These are phyloP conservation scores for Trypanosoma cruzi DNA, from an alignment of 208 protist species.

Conservation along the genomic window DNA sequence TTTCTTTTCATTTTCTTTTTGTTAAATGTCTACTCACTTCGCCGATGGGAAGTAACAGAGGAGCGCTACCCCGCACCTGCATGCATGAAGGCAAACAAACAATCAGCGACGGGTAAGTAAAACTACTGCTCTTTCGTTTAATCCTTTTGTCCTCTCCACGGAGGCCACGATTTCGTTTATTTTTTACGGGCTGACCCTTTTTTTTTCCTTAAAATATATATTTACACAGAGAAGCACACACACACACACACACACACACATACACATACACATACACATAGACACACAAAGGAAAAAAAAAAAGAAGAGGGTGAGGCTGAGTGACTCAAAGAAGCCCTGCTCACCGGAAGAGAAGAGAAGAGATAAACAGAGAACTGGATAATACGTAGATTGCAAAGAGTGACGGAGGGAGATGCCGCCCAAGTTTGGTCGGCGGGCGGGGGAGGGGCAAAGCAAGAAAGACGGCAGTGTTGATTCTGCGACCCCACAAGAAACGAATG, in stretches of 20 bases:
- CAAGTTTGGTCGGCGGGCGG: constrained; percentile 26
- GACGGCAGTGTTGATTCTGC: neutral
- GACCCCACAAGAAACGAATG: neutral
- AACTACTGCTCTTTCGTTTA: neutral
- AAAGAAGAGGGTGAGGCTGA: constrained; percentile 1
- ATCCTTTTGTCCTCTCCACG: neutral
- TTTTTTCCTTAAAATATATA: too few species aligned
- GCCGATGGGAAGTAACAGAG: neutral
- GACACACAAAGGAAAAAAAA: neutral
- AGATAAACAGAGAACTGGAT: neutral
- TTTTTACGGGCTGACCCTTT: neutral
- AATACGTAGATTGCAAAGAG: neutral
- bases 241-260: neutral
- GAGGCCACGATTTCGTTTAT: neutral
- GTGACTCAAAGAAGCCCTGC: neutral
- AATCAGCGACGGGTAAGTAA: neutral
- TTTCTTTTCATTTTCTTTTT: too few species aligned
- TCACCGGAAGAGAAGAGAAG: neutral
- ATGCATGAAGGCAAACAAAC: neutral
- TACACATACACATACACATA: neutral
- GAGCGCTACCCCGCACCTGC: neutral
- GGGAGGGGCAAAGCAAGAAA: neutral
- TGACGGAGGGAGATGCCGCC: constrained; percentile 13
- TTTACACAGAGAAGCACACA: neutral
- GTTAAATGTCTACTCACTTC: neutral